Evolutionary conservation across 768 basidiomycete species (phyloP), one percentile per base, ranked within the genome.

Genomic region (Boletus reticuloceps): DNA sequence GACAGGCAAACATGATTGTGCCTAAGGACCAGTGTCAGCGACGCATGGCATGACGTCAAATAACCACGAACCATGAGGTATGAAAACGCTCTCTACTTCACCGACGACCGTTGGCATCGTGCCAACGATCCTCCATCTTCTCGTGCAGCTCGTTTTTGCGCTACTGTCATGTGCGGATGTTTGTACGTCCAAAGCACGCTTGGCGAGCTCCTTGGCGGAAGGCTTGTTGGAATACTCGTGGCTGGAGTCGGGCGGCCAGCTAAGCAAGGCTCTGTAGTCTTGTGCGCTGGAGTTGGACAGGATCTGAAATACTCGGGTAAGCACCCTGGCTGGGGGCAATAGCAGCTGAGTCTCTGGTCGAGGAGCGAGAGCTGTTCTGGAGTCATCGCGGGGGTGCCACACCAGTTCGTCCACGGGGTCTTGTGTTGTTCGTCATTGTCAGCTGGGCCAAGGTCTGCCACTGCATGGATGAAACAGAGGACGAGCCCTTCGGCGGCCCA

Each of bases 401-500:
- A 94, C 91, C 91, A 94, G 67, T 91, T 93, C 2, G 89, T 80
- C 91, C 91, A 94, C 32, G 78, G 72, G 1, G 88, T 85, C 72
- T 88, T 91, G 70, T 80, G 71, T 39, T 72, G 70, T 69, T 91
- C 88, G 70, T 91, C 86, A 63, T 91, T 89, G 76, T 92, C 89
- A 11, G 72, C 74, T 49, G 80, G 77, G 14, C 70, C 78, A 54
- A 89, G 79, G 78, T 93, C 90, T 56, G 83, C 82, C 32, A 84
- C 83, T 40, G 91, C 91, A 64, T 94, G 91, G 47, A 93, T 82
- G 76, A 94, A 94, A 70, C 91, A 93, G 34, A 94, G 78, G 55
- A 93, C 89, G 66, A 94, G 82, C 54, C 85, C 88, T 57, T 93
- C 88, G 16, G 89, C 89, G 47, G 89, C 91, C 83, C 86, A 89